phyloP scores from a whole-genome alignment of 2,329 filamentous ascomycete genomes.

The Hypoxylon sp. region DNA sequence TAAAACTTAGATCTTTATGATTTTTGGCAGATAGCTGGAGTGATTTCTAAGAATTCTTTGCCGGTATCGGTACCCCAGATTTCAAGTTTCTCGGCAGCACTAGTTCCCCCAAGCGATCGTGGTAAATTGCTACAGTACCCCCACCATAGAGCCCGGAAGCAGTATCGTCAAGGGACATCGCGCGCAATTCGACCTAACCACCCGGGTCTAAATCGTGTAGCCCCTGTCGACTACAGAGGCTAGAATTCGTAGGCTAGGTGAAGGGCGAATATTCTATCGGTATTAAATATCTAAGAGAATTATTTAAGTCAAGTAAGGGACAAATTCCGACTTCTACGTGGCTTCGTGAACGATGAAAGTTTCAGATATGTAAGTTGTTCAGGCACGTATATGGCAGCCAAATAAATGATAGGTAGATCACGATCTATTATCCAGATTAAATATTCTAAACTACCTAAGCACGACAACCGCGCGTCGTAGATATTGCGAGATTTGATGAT shows the following conservation, averaged over 20 bases:
- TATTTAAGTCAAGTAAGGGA: background rate
- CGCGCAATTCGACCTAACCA: background rate
- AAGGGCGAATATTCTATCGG: background rate
- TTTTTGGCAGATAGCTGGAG: background rate
- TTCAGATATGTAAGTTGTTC: background rate
- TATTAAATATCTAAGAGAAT: background rate
- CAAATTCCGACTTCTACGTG: background rate
- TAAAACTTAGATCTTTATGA: background rate
- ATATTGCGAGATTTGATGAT: background rate
- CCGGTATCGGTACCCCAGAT: background rate
- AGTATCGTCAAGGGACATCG: background rate
- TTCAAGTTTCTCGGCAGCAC: background rate
- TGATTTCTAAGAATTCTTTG: background rate
- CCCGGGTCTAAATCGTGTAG: background rate
- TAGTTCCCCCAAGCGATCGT: background rate
- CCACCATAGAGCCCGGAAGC: background rate
- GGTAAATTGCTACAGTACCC: background rate
- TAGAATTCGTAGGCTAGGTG: background rate
- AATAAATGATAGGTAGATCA: constrained; percentile 2
- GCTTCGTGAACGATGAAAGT: background rate
- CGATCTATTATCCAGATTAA: background rate
- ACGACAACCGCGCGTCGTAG: background rate
- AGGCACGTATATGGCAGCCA: background rate
- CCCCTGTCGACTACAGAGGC: background rate
- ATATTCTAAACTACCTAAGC: constrained; percentile 14